Base-by-base conservation (phyloP, 371 early-diverging fungal species). In the Lichtheimia corymbifera region DNA sequence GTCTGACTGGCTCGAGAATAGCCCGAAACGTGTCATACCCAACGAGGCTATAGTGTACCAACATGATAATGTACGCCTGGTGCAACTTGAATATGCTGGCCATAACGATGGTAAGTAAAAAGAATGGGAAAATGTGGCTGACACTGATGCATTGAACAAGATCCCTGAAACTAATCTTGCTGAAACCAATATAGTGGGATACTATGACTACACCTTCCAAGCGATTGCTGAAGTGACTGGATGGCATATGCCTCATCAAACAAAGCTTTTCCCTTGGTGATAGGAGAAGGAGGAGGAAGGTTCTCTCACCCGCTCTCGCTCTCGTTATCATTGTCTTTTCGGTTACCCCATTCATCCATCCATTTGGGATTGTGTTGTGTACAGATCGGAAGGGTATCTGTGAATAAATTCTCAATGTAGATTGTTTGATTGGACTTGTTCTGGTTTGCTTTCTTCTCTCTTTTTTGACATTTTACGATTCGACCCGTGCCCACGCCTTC, bases 41-140 rank as follows among this genome's bases (percentile, higher is more conserved):
- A 65, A 71, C 25, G 80, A 80, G 61, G 80, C 70, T 12, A 51
- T 50, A 11, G 59, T 71, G 4, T 80, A 72, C 43, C 27, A 53
- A 18, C 57, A 61, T 17, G 50, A 50, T 43, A 50, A 64, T 18
- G 50, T 66, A 15, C 35, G 50, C 7, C 54, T 79, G 61, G 71
- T 73, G 11, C 58, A 64, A 27, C 49, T 80, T 11, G 42, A 61
- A 15, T 53, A 70, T 55, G 80, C 65, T 43, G 63, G 76, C 52
- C 80, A 80, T 50, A 80, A 80, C 25, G 76, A 79, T 50, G 59
- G 80, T 79, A 74, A 61, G 63, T n/a, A n/a, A n/a, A n/a, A n/a
- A n/a, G n/a, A n/a, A n/a, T 47, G 12, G 12, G 25, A 22, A n/a
- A n/a, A 47, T 47, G 35, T 35, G 35, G 35, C 35, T 35, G 35